phyloP scores from a whole-genome alignment of 305 asterid genomes.

The Fraxinus nigra region DNA sequence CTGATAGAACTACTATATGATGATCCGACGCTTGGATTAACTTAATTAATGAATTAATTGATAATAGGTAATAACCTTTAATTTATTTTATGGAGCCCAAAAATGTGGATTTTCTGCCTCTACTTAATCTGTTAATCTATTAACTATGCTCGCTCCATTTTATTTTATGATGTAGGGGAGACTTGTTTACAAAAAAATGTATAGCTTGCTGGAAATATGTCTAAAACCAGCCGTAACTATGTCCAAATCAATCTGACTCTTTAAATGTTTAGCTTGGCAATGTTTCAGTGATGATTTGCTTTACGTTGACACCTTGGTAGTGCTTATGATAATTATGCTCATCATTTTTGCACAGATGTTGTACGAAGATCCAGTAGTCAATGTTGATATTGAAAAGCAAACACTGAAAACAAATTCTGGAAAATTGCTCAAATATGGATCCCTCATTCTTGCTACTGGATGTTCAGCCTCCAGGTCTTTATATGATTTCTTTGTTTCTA shows the following conservation, averaged over 20 bases:
- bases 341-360: conserved; percentile 32
- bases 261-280: not conserved
- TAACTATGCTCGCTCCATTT: not conserved
- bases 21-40: not conserved
- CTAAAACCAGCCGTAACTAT: not conserved
- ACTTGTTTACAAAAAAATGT: not conserved
- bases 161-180: not conserved
- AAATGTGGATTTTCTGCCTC: not conserved
- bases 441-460: conserved; percentile 52
- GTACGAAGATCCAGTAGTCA: conserved; percentile 50
- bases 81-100: not conserved
- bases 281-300: not conserved
- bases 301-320: not conserved
- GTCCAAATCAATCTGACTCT: not conserved
- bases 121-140: not conserved
- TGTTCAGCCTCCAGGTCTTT: conserved; percentile 44
- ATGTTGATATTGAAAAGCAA: conserved; percentile 42
- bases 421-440: conserved; percentile 47
- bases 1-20: not conserved
- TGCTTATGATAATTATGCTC: not conserved
- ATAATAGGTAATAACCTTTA: not conserved
- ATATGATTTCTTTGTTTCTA: not conserved
- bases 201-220: not conserved
- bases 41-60: not conserved
- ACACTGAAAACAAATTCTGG: conserved; percentile 48